Conservation (phyloP, 805 yeast genomes). For the Peterozyma toletana region DNA sequence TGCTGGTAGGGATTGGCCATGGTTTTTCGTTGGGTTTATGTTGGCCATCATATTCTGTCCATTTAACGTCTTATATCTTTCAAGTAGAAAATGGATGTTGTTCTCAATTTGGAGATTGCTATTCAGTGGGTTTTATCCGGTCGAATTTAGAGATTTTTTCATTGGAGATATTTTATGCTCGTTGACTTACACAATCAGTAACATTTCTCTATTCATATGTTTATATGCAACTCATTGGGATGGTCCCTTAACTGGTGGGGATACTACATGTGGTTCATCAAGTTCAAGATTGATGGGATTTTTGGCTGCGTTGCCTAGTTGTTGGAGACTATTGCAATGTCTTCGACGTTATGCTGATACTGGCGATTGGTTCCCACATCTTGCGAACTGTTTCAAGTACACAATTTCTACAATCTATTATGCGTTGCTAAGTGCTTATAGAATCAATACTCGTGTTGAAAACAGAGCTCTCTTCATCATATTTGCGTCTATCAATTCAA, state of each 20-base stretch:
- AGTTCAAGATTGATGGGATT: conserved; percentile 77
- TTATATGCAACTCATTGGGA: conserved; percentile 69
- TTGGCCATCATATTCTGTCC: conserved; percentile 53
- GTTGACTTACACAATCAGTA: conserved; percentile 81
- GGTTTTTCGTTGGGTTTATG: conserved; percentile 57
- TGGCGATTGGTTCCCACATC: conserved; percentile 93
- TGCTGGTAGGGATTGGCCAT: conserved; percentile 73
- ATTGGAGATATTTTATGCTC: conserved; percentile 89
- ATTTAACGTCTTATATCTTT: conserved; percentile 41
- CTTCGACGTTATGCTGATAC: conserved; percentile 86
- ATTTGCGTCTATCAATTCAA: conserved; percentile 68
- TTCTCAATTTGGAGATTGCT: conserved; percentile 64
- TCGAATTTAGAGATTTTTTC: conserved; percentile 91
- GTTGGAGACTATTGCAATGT: conserved; percentile 90
- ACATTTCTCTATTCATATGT: conserved; percentile 80
- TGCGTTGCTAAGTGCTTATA: conserved; percentile 66
- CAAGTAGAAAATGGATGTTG: conserved; percentile 75
- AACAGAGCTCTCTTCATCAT: conserved; percentile 57
- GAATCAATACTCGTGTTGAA: conserved; percentile 44
- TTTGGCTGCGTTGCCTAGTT: conserved; percentile 74
- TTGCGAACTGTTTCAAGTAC: conserved; percentile 83
- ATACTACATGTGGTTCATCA: conserved; percentile 64
- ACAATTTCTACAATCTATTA: conserved; percentile 59
- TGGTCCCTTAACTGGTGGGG: conserved; percentile 34
- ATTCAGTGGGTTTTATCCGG: conserved; percentile 85